Evolutionary conservation across 345 rosid species (phyloP), one percentile per base, ranked within the genome.

Genomic region (Eucalyptus camaldulensis): DNA sequence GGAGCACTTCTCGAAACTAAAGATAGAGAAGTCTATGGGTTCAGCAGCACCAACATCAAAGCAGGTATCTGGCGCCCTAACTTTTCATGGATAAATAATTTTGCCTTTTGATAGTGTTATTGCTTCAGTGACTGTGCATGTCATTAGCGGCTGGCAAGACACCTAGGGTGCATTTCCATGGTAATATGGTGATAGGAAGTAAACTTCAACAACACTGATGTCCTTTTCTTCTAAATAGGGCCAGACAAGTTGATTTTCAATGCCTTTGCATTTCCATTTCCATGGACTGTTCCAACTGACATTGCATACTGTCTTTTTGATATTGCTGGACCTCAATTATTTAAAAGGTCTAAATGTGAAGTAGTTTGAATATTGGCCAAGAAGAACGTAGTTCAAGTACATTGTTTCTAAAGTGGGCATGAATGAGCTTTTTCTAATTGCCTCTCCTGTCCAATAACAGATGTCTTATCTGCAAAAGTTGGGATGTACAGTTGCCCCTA

Each of bases 1-100:
- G 99, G 99, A 97, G 90, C 96, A 96, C 90, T 96, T 96, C 92
- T 97, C 94, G 91, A 97, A 96, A 90, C 91, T 95, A 87, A 94
- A 96, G 91, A 94, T 95, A 47, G 99, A 97, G 93, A 97, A 92
- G 88, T 96, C 99, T 58, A 96, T 97, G 99, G 90, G 96, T 87
- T 93, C 97, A 50, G 94, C 98, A 13, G 95, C 91, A 88, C 94
- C 99, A 87, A 96, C 99, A 44, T 72, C 94, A 44, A 97, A 97
- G 91, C 99, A 97, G 99, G 99, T 97, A 89, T 81, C 44, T 13
- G 44, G 40, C 43, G 40, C 56, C 87, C 25, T 49, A 27, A 53
- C 12, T 80, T 67, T 87, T 87, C 62, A 29, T 24, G 88, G 60
- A 69, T 19, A 33, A 86, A 40, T 33, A 21, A n/a, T 86, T 86